Conservation (phyloP, 768 basidiomycete species). For the Suillus paluster region DNA sequence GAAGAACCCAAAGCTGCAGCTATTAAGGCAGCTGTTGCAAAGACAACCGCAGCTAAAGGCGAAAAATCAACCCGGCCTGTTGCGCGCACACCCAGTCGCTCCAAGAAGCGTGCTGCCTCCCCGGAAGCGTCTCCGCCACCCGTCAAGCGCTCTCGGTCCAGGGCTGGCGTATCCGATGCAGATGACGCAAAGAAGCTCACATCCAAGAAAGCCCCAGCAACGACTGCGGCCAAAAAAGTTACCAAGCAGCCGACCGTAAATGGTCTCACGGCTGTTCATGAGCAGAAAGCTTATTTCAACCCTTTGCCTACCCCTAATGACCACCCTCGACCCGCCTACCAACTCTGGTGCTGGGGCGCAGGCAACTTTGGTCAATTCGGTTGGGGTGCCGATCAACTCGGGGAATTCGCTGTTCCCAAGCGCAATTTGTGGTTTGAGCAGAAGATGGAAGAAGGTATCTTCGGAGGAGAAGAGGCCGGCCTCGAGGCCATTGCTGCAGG, state of each 20-base stretch:
- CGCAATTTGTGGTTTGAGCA: conserved; percentile 78
- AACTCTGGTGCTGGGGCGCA: conserved; percentile 87
- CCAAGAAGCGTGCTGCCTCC: conserved; percentile 57
- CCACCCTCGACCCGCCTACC: conserved; percentile 64
- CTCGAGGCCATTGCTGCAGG: conserved; percentile 82
- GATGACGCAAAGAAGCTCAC: conserved; percentile 42
- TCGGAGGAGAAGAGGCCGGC: conserved; percentile 77
- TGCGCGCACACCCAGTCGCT: conserved; percentile 24
- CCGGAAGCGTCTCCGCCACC: conserved; percentile 51
- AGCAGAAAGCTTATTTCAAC: conserved; percentile 64
- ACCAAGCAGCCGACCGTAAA: conserved; percentile 35
- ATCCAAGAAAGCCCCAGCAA: conserved; percentile 27
- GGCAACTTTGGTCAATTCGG: conserved; percentile 97
- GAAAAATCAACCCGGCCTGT: conserved; percentile 34
- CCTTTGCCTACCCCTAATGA: conserved; percentile 62
- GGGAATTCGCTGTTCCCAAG: conserved; percentile 76
- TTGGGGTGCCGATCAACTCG: conserved; percentile 75
- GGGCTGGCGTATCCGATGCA: conserved; percentile 42
- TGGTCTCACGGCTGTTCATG: conserved; percentile 33
- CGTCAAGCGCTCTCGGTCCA: conserved; percentile 51
- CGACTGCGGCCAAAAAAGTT: conserved; percentile 29
- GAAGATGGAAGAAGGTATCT: conserved; percentile 69
- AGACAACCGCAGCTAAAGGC: conserved; percentile 32
- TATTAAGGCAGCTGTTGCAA: conserved; percentile 35
- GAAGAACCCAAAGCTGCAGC: conserved; percentile 22